A percentile compares a stretch with the other conserved stretches of the same genome.
These are phyloP conservation scores for Pyrus bretschneideri DNA, from an alignment of 306 rosid species.

Conservation along the genomic window DNA sequence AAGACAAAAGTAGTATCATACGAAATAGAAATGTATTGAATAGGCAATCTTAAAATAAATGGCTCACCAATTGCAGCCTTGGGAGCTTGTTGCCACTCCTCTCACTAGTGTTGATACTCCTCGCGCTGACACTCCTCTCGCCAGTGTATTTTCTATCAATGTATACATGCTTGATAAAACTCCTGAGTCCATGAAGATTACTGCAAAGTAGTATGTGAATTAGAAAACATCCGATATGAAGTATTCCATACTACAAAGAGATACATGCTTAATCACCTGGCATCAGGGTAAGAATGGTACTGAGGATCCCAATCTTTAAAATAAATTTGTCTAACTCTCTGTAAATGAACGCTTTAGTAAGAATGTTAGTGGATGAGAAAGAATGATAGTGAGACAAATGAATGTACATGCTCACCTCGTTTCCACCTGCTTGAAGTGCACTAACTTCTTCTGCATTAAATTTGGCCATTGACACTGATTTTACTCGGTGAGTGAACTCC, in stretches of 20 bases:
- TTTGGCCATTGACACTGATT: slow-evolving; percentile 86
- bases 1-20: not conserved
- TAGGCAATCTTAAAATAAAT: not conserved
- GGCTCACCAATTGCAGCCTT: slow-evolving; percentile 54
- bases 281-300: slow-evolving; percentile 56
- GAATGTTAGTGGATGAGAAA: not conserved
- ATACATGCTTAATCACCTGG: slow-evolving; percentile 35
- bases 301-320: slow-evolving; percentile 69
- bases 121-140: slow-evolving; percentile 57
- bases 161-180: slow-evolving; percentile 67
- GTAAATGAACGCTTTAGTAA: slow-evolving; percentile 15
- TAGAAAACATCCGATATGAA: slow-evolving; percentile 14
- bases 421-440: slow-evolving; percentile 89
- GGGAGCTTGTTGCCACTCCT: slow-evolving; percentile 34
- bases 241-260: not conserved
- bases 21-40: not conserved
- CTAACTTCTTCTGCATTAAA: slow-evolving; percentile 64
- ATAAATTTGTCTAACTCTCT: slow-evolving; percentile 74
- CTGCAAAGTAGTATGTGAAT: slow-evolving; percentile 43
- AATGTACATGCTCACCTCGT: slow-evolving; percentile 49
- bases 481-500: slow-evolving; percentile 84
- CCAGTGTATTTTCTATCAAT: slow-evolving; percentile 61
- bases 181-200: slow-evolving; percentile 55
- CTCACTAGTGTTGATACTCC: slow-evolving; percentile 40
- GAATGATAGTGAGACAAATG: not conserved